Evolutionary conservation across 2,329 filamentous ascomycete species (phyloP).

Genomic region (Ambrosiella beaveri): DNA sequence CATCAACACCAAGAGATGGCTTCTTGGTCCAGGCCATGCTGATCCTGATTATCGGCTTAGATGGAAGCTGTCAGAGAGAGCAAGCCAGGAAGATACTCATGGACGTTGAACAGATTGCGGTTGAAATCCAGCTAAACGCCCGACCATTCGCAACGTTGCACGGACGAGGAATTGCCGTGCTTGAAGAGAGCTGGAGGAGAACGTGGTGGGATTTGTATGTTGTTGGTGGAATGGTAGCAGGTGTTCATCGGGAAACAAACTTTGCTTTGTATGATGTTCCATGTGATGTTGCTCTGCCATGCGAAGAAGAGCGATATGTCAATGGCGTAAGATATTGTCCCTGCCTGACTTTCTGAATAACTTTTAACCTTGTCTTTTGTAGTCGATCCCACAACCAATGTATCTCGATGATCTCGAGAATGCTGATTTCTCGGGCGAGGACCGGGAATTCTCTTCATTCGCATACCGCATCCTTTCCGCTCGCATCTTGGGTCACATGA

Average conservation of each 20-base stretch:
- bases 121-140: constrained; percentile 61
- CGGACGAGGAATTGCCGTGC: constrained; percentile 44
- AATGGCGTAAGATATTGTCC: constrained; percentile 32
- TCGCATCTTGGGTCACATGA: constrained; percentile 60
- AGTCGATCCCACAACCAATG: constrained; percentile 41
- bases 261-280: constrained; percentile 51
- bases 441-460: constrained; percentile 63
- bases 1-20: constrained; percentile 31
- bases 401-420: constrained; percentile 63
- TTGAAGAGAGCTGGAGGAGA: constrained; percentile 70
- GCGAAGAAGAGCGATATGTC: constrained; percentile 60
- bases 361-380: neutral
- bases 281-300: constrained; percentile 57
- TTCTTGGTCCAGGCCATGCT: constrained; percentile 63
- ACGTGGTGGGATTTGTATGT: constrained; percentile 82
- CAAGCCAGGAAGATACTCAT: constrained; percentile 50
- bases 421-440: constrained; percentile 51
- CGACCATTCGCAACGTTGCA: constrained; percentile 46
- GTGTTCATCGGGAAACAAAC: constrained; percentile 55
- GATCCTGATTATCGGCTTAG: constrained; percentile 58
- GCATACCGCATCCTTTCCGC: constrained; percentile 70
- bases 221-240: constrained; percentile 71
- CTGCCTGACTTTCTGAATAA: neutral
- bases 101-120: constrained; percentile 51
- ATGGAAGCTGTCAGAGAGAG: constrained; percentile 56